These are phyloP conservation scores for Dendrobium officinale DNA, from an alignment of 106 monocot genomes.

Conservation along the genomic window DNA sequence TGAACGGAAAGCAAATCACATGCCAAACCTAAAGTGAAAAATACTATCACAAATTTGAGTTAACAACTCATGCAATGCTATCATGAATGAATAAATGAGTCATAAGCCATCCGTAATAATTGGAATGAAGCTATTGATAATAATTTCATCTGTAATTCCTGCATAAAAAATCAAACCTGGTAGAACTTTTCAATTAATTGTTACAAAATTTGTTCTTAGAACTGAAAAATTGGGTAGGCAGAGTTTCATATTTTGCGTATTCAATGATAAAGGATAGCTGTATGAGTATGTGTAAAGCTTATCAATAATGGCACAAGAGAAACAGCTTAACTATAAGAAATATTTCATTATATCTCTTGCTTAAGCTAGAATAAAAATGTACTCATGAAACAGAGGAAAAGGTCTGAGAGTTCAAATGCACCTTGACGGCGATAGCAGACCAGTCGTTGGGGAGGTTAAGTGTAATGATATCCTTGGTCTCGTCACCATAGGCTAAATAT, in stretches of 20 bases:
- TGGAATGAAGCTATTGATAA: background rate
- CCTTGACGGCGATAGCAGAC: conserved; percentile 70
- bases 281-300: background rate
- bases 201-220: background rate
- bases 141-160: background rate
- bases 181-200: background rate
- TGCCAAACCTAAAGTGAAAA: too few relatives aligned
- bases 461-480: conserved; percentile 82
- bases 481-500: conserved; percentile 84
- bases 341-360: background rate
- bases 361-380: background rate
- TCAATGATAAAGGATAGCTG: background rate
- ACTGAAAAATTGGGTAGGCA: background rate
- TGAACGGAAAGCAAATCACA: too few relatives aligned
- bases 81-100: background rate
- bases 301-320: background rate
- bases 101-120: background rate
- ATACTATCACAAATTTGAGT: too few relatives aligned
- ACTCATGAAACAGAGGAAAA: background rate
- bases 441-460: conserved; percentile 82
- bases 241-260: background rate
- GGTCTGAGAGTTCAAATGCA: conserved; percentile 4
- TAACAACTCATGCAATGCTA: too few relatives aligned
- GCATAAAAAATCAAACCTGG: background rate
- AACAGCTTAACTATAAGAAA: background rate